phyloP scores from a whole-genome alignment of 106 monocot genomes.

The Hemerocallis citrina region DNA sequence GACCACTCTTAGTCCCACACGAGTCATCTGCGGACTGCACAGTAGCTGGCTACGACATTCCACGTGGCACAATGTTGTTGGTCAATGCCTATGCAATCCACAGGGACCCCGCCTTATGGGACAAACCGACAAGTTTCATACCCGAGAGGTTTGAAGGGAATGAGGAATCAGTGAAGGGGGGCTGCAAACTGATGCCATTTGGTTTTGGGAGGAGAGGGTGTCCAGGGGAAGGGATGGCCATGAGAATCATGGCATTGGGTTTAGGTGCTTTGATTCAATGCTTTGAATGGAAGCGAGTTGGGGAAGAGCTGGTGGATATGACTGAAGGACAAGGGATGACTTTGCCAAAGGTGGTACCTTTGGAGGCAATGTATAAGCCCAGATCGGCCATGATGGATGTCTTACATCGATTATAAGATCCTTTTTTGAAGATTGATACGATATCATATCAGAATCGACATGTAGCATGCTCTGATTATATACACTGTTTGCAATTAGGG shows the following conservation, averaged over 20 bases:
- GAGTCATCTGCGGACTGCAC: constrained; percentile 15
- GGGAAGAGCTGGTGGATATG: constrained; percentile 9
- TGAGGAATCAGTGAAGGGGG: neutral
- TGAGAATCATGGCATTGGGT: neutral
- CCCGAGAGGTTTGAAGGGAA: neutral
- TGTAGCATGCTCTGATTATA: too few species aligned
- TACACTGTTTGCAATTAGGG: too few species aligned
- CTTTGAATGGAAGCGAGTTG: constrained; percentile 6
- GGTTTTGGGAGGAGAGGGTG: constrained; percentile 14
- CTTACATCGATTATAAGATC: too few species aligned
- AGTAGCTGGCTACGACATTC: constrained; percentile 13
- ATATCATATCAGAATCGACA: too few species aligned
- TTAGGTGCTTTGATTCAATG: constrained; percentile 17
- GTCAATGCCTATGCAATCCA: constrained; percentile 30
- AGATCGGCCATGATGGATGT: constrained; percentile 2
- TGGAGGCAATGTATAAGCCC: constrained; percentile 15
- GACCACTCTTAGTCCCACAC: constrained; percentile 18
- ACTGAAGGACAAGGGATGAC: constrained; percentile 3
- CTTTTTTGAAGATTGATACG: too few species aligned
- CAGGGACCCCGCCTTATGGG: constrained; percentile 23
- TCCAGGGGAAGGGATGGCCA: neutral
- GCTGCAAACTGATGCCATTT: constrained; percentile 7
- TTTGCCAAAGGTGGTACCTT: constrained; percentile 4
- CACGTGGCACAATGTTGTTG: constrained; percentile 20
- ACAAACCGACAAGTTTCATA: neutral